phyloP scores from a whole-genome alignment of 352 stramenopile species.

The Phytophthora podocarpi region DNA sequence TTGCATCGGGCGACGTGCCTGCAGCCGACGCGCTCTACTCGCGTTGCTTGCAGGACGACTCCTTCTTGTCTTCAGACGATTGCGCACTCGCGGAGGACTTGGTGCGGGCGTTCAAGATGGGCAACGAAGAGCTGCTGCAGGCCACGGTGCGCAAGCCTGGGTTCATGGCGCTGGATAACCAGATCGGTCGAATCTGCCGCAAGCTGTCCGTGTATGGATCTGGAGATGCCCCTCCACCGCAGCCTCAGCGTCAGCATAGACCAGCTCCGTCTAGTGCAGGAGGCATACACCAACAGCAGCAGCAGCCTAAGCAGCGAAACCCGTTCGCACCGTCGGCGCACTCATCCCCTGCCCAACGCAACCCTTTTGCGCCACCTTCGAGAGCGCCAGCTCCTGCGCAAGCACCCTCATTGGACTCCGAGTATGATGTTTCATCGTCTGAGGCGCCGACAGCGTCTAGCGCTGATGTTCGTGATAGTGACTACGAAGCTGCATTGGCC shows the following conservation, averaged over 20 bases:
- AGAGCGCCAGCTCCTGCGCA: slow-evolving; percentile 21
- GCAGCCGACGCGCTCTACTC: slow-evolving; percentile 80
- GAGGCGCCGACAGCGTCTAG: slow-evolving; percentile 16
- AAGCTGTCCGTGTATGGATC: slow-evolving; percentile 70
- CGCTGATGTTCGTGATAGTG: slow-evolving; percentile 33
- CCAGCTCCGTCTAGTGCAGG: slow-evolving; percentile 22
- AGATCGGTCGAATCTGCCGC: slow-evolving; percentile 68
- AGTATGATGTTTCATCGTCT: slow-evolving; percentile 33
- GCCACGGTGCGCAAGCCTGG: slow-evolving; percentile 73
- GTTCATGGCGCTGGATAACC: slow-evolving; percentile 82
- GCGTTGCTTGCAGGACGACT: slow-evolving; percentile 77
- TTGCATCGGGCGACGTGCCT: slow-evolving; percentile 66
- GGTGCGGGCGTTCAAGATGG: slow-evolving; percentile 77
- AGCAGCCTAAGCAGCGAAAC: slow-evolving; percentile 36
- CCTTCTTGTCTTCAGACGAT: slow-evolving; percentile 75
- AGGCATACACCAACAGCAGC: slow-evolving; percentile 24
- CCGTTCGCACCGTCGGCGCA: slow-evolving; percentile 33
- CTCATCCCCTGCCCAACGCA: slow-evolving; percentile 26
- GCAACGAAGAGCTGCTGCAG: slow-evolving; percentile 78
- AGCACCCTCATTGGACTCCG: slow-evolving; percentile 18
- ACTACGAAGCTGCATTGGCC: slow-evolving; percentile 39
- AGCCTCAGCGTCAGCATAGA: slow-evolving; percentile 31
- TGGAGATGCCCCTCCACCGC: slow-evolving; percentile 3
- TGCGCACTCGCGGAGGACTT: slow-evolving; percentile 79
- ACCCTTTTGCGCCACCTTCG: slow-evolving; percentile 45